Conservation (phyloP, 352 stramenopile species). For the Phytophthora fragariae region DNA sequence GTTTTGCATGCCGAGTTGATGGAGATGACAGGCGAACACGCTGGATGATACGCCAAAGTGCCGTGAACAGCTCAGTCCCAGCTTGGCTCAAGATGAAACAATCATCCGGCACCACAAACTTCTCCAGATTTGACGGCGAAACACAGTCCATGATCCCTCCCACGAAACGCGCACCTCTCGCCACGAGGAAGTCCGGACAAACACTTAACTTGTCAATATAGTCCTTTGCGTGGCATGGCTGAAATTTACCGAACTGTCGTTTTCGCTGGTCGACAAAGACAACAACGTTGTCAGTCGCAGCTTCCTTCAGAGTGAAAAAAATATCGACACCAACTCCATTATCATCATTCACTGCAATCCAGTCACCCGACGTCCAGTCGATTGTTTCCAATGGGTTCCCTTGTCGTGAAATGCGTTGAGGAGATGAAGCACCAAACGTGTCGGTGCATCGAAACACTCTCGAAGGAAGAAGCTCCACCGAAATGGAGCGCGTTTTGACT, state of each 20-base stretch:
- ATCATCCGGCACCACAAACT: not conserved
- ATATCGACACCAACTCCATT: conserved; percentile 35
- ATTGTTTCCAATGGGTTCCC: not conserved
- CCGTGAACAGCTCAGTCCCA: conserved; percentile 34
- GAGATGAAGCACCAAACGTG: conserved; percentile 4
- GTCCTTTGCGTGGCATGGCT: conserved; percentile 3
- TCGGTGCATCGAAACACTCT: not conserved
- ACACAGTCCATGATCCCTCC: not conserved
- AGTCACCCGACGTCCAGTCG: conserved; percentile 22
- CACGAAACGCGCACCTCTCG: conserved; percentile 7
- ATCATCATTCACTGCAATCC: conserved; percentile 38
- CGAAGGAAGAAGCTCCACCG: conserved; percentile 8
- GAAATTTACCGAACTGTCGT: conserved; percentile 7
- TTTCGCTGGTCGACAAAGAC: conserved; percentile 21
- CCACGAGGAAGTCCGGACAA: conserved; percentile 10
- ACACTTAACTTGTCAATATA: conserved; percentile 15
- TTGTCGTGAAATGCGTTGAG: conserved; percentile 4
- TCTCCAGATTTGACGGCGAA: not conserved
- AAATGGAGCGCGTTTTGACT: not conserved
- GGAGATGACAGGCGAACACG: conserved; percentile 36
- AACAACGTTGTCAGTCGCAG: conserved; percentile 10
- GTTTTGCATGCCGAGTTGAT: conserved; percentile 40
- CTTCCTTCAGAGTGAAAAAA: conserved; percentile 40
- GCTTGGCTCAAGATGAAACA: conserved; percentile 29
- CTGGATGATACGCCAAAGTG: conserved; percentile 42